Evolutionary conservation across 2,329 filamentous ascomycete genomes (phyloP), one percentile per base, ranked within the genome.

Genomic region (Talaromyces rugulosus): DNA sequence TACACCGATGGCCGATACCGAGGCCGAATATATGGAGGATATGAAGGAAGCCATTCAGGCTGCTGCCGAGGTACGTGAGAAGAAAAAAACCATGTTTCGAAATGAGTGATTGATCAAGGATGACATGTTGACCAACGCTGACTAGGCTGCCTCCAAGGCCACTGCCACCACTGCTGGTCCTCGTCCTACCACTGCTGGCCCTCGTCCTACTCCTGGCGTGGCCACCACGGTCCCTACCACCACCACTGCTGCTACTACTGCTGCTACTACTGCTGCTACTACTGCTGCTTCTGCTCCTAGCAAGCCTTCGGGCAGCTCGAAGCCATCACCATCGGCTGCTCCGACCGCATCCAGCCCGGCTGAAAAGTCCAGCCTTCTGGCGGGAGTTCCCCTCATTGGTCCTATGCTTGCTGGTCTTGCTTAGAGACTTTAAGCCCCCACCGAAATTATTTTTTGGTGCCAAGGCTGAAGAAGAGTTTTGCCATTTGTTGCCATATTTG

Each of bases 81-180:
- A 33, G 18, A 50, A 4, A 23, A 23, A 34, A 34, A 34, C 4
- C n/a, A n/a, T n/a, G 2, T 34, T 4, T 34, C 3, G 23, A 23
- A 23, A 23, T 23, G 23, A 23, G 12, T 6, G 33, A 14, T 5
- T 12, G 5, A 6, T n/a, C 2, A 4, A n/a, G 30, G 47, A 54
- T 28, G 27, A 9, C 12, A 31, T 36, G 27, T 56, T 62, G 58
- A 47, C 58, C 42, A 33, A 47, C 14, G 57, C 61, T 62, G 53
- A 62, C 52, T 2, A 62, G 57, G 52, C 56, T 59, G 56, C 57
- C 55, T 57, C 52, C 50, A 62, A 62, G 61, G 57, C 61, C 9
- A 59, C 61, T 47, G 7, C 61, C 16, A 59, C 57, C 42, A 51
- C 52, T 27, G 61, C 61, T 28, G 61, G 61, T 27, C 50, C 57